Evolutionary conservation across 495 filamentous ascomycete genomes (phyloP).

Genomic region (Neurospora sp.): DNA sequence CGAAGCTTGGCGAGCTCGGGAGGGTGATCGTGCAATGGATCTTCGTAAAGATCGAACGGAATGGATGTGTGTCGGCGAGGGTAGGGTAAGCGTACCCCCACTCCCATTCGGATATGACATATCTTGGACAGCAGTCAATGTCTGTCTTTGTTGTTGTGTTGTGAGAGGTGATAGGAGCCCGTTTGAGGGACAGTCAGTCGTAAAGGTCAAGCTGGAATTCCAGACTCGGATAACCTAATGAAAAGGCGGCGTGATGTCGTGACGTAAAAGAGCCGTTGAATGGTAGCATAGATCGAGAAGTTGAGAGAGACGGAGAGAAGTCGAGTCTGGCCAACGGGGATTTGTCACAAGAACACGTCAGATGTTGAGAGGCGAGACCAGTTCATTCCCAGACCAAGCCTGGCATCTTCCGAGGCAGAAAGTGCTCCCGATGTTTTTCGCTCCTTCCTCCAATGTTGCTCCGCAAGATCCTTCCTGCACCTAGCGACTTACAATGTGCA

Average conservation of each 20-base stretch:
- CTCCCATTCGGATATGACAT: constrained; percentile 42
- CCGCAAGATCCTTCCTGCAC: not conserved
- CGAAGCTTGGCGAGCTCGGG: constrained; percentile 37
- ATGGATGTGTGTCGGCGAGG: constrained; percentile 72
- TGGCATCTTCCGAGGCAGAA: not conserved
- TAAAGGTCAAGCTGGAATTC: not conserved
- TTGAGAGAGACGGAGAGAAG: not conserved
- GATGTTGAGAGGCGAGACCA: not conserved
- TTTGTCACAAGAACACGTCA: not conserved
- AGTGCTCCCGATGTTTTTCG: not conserved
- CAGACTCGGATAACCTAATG: not conserved
- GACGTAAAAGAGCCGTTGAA: not conserved
- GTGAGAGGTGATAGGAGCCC: not conserved
- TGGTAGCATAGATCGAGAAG: not conserved
- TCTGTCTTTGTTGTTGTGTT: not conserved
- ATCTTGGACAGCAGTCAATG: not conserved
- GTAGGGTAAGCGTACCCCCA: constrained; percentile 70
- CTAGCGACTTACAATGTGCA: not conserved
- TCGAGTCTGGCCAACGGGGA: not conserved
- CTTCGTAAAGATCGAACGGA: constrained; percentile 70
- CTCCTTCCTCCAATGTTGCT: not conserved
- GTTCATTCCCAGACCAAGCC: not conserved
- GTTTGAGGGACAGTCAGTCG: not conserved
- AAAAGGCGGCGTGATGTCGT: not conserved
- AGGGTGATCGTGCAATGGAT: constrained; percentile 79